Percentiles rank a stretch among this genome's conserved stretches.
Evolutionary conservation across 2,329 filamentous ascomycete genomes (phyloP).

Genomic region (Madurella fahalii): DNA sequence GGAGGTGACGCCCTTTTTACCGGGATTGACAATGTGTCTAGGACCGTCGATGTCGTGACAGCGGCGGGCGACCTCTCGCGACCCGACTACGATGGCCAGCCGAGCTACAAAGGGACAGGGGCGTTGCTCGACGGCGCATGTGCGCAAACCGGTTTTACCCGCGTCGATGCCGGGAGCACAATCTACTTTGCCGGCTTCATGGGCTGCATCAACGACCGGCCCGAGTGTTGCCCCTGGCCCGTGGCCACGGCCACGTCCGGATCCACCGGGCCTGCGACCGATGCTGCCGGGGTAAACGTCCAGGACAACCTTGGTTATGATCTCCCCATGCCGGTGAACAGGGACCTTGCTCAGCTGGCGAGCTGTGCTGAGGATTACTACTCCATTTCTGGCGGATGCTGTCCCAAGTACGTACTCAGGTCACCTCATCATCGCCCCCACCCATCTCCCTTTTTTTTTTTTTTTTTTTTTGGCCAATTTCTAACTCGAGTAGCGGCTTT

Average conservation of each 20-base stretch:
- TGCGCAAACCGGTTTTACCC: slow-evolving; percentile 25
- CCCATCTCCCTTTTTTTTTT: no score
- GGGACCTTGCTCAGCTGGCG: slow-evolving; percentile 9
- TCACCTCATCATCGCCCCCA: background rate
- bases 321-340: slow-evolving; percentile 21
- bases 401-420: slow-evolving; percentile 22
- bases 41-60: slow-evolving; percentile 21
- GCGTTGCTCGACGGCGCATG: slow-evolving; percentile 25
- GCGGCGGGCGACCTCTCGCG: background rate
- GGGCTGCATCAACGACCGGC: slow-evolving; percentile 27
- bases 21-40: slow-evolving; percentile 1
- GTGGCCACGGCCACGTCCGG: slow-evolving; percentile 15
- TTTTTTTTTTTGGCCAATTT: background rate
- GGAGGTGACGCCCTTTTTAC: background rate
- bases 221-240: slow-evolving; percentile 29
- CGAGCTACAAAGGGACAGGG: slow-evolving; percentile 23
- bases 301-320: slow-evolving; percentile 12
- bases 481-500: slow-evolving; percentile 20
- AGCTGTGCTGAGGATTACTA: slow-evolving; percentile 28
- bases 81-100: slow-evolving; percentile 10
- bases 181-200: slow-evolving; percentile 27
- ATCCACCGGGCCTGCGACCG: background rate
- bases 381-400: slow-evolving; percentile 27
- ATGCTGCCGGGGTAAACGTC: slow-evolving; percentile 3
- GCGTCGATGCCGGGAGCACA: slow-evolving; percentile 27